Base-by-base conservation (phyloP, 768 basidiomycete species). In the Termitomyces sp. region DNA sequence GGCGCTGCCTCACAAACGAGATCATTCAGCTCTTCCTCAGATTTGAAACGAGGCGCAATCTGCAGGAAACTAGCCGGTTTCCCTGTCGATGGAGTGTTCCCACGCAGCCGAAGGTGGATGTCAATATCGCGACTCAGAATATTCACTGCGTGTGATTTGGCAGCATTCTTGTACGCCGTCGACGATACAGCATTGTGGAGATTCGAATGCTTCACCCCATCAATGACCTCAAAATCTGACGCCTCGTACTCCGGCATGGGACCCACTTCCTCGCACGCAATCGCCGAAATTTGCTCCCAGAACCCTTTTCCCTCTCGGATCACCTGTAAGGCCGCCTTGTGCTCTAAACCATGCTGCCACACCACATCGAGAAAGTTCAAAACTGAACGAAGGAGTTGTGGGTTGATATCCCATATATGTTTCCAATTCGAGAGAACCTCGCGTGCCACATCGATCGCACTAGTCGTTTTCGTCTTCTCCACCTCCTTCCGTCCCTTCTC, bases 331-430 rank as follows among this genome's bases (percentile, higher is more conserved):
- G 81, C 72, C 0, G 73, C 61, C 56, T 81, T 84, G 67, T 93
- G 88, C 66, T 94, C 87, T 61, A 86, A 74, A 30, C 84, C 85
- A 64, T 92, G 88, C 68, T 89, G 81, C 92, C 91, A 90, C 18
- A 90, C 83, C 26, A 85, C 77, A 60, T 86, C 82, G 63, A 93
- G 70, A 74, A 95, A 96, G 6, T 82, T 77, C 49, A 96, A 72
- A 20, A 91, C 80, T 12, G 86, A 84, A 0, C 87, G 80, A 13
- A 97, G 77, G 9, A 94, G 73, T 20, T 86, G 80, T 0, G 94
- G 91, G 59, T 91, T 90, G 30, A 80, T 69, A 44, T 88, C 84
- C 88, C 92, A 92, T 46, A 88, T 75, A 26, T 82, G 81, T 50
- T 83, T 82, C 91, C 91, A 93, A 46, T 76, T 78, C 6, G 74